Conservation (phyloP, 2,329 filamentous ascomycete species). For the Blumeria hordei region DNA sequence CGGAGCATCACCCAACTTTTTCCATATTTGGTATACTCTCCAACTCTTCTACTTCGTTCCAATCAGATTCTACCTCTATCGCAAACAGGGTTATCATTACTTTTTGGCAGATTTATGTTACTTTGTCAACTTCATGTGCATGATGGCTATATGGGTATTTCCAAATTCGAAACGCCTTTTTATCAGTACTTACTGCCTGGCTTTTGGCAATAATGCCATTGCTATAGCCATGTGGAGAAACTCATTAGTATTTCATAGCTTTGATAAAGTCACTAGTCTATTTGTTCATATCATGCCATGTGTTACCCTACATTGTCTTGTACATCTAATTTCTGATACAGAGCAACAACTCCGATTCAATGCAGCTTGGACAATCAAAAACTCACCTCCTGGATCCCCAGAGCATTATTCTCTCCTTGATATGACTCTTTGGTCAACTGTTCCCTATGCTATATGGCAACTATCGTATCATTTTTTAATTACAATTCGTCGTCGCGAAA, state of each 20-base stretch:
- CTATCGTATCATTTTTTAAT: constrained; percentile 84
- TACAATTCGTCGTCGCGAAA: constrained; percentile 76
- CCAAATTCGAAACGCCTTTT: constrained; percentile 77
- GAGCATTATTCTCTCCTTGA: constrained; percentile 56
- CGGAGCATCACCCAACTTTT: constrained; percentile 60
- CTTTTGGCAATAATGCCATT: constrained; percentile 88
- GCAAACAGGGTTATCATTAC: constrained; percentile 80
- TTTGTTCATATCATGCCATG: constrained; percentile 99
- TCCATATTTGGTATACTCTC: constrained; percentile 77
- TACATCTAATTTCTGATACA: constrained; percentile 50
- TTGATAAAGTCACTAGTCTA: constrained; percentile 92
- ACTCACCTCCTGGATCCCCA: constrained; percentile 39
- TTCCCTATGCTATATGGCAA: constrained; percentile 88
- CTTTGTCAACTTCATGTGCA: constrained; percentile 75
- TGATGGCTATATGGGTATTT: constrained; percentile 74
- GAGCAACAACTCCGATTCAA: constrained; percentile 51
- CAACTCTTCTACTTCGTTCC: constrained; percentile 94
- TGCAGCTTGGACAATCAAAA: constrained; percentile 62
- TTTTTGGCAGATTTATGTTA: constrained; percentile 95
- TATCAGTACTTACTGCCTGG: constrained; percentile 75
- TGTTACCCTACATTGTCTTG: constrained; percentile 73
- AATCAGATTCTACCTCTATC: constrained; percentile 77
- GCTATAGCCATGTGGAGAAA: constrained; percentile 99
- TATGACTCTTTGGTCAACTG: constrained; percentile 86
- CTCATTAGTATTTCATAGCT: constrained; percentile 89